phyloP scores from a whole-genome alignment of 2,329 filamentous ascomycete genomes.

The Neoscytalidium dimidiatum region DNA sequence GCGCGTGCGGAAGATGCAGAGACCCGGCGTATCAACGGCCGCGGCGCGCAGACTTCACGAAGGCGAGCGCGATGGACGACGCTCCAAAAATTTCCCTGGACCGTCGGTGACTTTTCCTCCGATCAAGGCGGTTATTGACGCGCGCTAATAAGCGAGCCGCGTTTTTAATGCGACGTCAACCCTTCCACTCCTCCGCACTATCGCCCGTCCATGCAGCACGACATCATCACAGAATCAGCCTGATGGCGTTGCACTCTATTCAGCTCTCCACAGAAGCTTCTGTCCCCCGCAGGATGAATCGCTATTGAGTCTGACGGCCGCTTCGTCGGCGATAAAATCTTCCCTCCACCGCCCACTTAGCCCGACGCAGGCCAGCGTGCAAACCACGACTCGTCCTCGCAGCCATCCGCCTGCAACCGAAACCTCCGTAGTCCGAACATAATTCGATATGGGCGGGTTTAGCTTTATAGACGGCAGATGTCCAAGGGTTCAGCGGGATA shows the following conservation, averaged over 20 bases:
- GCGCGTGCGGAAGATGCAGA: not conserved
- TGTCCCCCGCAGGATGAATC: not conserved
- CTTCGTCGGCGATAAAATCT: constrained; percentile 6
- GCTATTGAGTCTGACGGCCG: not conserved
- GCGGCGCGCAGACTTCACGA: constrained; percentile 11
- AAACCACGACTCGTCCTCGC: constrained; percentile 1
- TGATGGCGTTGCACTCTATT: not conserved
- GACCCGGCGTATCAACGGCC: not conserved
- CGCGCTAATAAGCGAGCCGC: not conserved
- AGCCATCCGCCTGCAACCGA: constrained; percentile 2
- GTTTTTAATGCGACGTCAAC: constrained; percentile 16
- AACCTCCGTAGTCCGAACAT: not conserved
- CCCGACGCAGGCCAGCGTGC: not conserved
- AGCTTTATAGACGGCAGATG: not conserved
- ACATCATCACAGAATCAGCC: constrained; percentile 10
- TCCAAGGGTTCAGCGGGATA: not conserved
- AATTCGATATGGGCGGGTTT: not conserved
- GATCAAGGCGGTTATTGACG: constrained; percentile 7
- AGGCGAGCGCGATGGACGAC: not conserved
- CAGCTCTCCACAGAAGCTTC: not conserved
- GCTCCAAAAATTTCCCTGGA: constrained; percentile 19
- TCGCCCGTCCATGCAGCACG: not conserved
- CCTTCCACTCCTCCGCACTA: not conserved
- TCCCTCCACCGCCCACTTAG: not conserved
- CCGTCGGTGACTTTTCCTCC: constrained; percentile 3